Base-by-base conservation (phyloP, 768 basidiomycete genomes). In the Bullera alba region DNA sequence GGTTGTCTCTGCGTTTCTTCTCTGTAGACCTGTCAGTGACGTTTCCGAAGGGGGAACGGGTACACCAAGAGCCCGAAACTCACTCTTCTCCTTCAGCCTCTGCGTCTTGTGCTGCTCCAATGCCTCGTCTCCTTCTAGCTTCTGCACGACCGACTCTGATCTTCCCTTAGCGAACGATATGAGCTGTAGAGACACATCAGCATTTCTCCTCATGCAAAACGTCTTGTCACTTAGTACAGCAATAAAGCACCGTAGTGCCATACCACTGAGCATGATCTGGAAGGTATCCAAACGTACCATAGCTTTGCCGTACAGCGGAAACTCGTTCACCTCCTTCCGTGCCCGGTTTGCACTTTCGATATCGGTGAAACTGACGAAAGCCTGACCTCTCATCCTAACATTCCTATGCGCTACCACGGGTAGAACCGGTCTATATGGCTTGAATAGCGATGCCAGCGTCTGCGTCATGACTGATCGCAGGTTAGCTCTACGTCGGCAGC, bases 351-450 rank as follows among this genome's bases (percentile, higher is more conserved):
- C 95, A 50, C 80, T 80, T 51, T 96, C 89, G 46, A 82, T 77
- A 28, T 82, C 82, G 50, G 79, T 79, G 72, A 99, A 95, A 30
- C 87, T 89, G 30, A 99, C 88, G 69, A 99, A 99, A 3, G 95
- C 95, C 75, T 99, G 95, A 15, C 95, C 95, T 32, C 95, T 80
- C 95, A 99, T 99, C 32, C 95, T 83, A 53, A 99, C 75, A 76
- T 95, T 97, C 46, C 78, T 75, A 72, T 99, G 95, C 8, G 92
- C 91, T 17, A 91, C 86, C n/a, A 99, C 89, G 67, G 93, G 89
- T 23, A 96, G 74, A 16, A 99, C 86, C 55, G 87, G 84, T 12
- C 91, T 89, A 65, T 96, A 99, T 14, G 84, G 79, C 72, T 89
- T 89, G 79, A 99, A 97, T 26, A 99, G 78, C 28, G 85, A 85